phyloP scores from a whole-genome alignment of 1,284 basidiomycete genomes.

The Leccinum angustisporum region DNA sequence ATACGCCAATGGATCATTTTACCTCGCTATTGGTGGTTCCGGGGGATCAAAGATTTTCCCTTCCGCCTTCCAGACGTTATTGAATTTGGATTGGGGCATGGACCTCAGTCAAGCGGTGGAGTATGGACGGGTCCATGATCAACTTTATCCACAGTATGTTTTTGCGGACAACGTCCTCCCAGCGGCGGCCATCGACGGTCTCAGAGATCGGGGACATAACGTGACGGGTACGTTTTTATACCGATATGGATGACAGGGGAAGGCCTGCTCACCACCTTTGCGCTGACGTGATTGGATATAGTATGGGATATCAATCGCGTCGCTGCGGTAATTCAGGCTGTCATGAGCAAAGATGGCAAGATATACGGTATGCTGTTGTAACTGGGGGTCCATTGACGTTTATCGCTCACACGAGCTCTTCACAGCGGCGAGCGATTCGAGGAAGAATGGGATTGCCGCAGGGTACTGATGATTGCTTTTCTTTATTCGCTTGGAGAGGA shows the following conservation, averaged over 20 bases:
- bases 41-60: constrained; percentile 88
- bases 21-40: constrained; percentile 77
- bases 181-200: constrained; percentile 46
- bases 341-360: constrained; percentile 52
- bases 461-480: constrained; percentile 53
- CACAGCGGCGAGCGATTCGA: constrained; percentile 77
- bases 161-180: constrained; percentile 63
- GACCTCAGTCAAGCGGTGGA: constrained; percentile 83
- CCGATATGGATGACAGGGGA: neutral
- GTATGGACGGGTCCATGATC: constrained; percentile 87
- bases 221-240: constrained; percentile 49
- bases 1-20: constrained; percentile 66
- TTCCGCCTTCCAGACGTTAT: constrained; percentile 75
- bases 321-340: constrained; percentile 72
- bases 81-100: constrained; percentile 83
- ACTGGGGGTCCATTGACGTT: neutral
- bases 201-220: constrained; percentile 70
- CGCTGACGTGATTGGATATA: constrained; percentile 15
- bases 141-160: constrained; percentile 71
- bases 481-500: neutral
- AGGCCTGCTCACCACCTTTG: neutral
- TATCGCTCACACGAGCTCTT: constrained; percentile 8
- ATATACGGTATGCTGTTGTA: constrained; percentile 37
- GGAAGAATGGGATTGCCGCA: constrained; percentile 81
- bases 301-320: constrained; percentile 56